Base-by-base conservation (phyloP, 192 early-diverging fungal genomes). In the Coemansia sp. region DNA sequence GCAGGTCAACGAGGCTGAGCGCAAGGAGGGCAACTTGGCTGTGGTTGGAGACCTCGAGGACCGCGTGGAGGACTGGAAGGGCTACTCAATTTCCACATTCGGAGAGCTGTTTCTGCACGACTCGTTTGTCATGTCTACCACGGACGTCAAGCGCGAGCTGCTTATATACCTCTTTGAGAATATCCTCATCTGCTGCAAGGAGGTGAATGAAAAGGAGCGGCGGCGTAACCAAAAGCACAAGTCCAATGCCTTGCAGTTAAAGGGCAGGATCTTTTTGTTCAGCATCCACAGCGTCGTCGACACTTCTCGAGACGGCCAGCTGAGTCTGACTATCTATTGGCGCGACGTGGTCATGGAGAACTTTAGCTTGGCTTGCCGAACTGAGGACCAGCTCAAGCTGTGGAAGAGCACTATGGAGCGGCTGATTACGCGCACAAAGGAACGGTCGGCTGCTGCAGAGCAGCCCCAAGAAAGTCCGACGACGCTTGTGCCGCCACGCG, bases 21-120 rank as follows among this genome's bases (percentile, higher is more conserved):
- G 97, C 49, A 89, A 88, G 69, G 91, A 95, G 72, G 96, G 95
- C 67, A 99, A 99, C 77, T 82, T 87, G 61, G 78, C 86, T 11
- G 87, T 91, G 7, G 93, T 94, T 63, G 74, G 88, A 39, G 94
- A 95, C 43, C 80, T 99, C 32, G 87, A 91, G 74, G 83, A 87
- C 43, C 89, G 90, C 35, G 89, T 99, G 33, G 94, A 95, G 63
- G 93, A 98, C 75, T 95, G 94, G 93, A 94, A 96, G 86, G 92
- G 91, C 39, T 86, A 94, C 58, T 80, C 88, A 44, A 87, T 91
- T 23, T 71, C 85, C 5, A 88, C 87, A 23, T 95, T 94, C 86
- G 95, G 95, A 21, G 73, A 87, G 11, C 84, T 99, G 21, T 85
- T 93, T 57, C 85, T 99, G 35, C 88, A 91, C 63, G 98, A 98